Evolutionary conservation across 495 filamentous ascomycete species (phyloP).

Genomic region (Wilcoxina mikolae): DNA sequence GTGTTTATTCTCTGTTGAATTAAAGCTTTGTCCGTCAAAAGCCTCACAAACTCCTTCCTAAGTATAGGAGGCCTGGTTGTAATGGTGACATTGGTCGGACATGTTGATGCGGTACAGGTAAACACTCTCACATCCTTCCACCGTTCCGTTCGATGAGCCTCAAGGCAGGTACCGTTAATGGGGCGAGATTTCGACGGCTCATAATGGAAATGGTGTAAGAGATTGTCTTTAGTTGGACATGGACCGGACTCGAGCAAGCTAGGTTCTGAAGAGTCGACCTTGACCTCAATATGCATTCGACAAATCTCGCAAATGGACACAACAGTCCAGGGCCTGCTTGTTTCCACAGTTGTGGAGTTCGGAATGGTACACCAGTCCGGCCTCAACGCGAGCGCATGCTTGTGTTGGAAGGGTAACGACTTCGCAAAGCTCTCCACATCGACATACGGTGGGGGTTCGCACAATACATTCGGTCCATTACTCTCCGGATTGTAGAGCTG

Average conservation of each 20-base stretch:
- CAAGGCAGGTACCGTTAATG: conserved; percentile 1
- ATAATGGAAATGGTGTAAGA: conserved; percentile 26
- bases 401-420: neutral
- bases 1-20: conserved; percentile 8
- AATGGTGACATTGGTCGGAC: conserved; percentile 20
- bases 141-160: neutral
- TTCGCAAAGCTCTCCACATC: neutral
- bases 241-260: conserved; percentile 6
- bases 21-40: conserved; percentile 13
- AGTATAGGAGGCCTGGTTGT: conserved; percentile 20
- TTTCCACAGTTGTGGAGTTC: neutral
- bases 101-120: conserved; percentile 17
- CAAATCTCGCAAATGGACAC: conserved; percentile 20
- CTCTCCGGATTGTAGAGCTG: conserved; percentile 17
- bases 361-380: neutral
- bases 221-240: conserved; percentile 16
- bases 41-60: conserved; percentile 7
- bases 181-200: conserved; percentile 8
- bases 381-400: neutral
- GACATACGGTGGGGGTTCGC: conserved; percentile 4
- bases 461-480: conserved; percentile 15
- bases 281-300: conserved; percentile 21
- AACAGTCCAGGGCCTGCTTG: conserved; percentile 9
- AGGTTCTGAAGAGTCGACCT: conserved; percentile 15
- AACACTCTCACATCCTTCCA: conserved; percentile 25